These are phyloP conservation scores for Dendrobium huoshanense DNA, from an alignment of 106 monocot genomes.

Conservation along the genomic window DNA sequence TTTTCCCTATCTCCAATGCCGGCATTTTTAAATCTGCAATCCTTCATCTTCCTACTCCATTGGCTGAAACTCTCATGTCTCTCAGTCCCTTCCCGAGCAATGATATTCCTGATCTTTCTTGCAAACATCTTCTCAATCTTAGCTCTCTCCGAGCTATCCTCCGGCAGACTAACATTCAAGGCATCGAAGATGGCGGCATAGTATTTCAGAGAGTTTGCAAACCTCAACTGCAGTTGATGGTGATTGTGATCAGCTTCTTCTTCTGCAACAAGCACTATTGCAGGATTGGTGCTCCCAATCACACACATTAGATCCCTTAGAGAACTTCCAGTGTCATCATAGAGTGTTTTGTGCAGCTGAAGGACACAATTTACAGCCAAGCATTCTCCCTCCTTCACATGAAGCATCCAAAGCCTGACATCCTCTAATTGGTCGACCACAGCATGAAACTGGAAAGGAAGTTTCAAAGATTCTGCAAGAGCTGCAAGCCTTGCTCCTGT, in stretches of 20 bases:
- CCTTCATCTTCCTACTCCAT: conserved; percentile 57
- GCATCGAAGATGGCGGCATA: conserved; percentile 81
- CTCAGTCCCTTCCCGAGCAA: conserved; percentile 55
- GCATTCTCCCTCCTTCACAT: conserved; percentile 70
- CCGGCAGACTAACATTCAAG: conserved; percentile 26
- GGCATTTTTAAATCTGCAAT: conserved; percentile 30
- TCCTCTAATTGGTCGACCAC: conserved; percentile 82
- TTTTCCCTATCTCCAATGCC: conserved; percentile 48
- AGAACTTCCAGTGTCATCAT: conserved; percentile 30
- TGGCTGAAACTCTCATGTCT: conserved; percentile 55
- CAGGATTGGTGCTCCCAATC: conserved; percentile 62
- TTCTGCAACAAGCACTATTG: conserved; percentile 56
- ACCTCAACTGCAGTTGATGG: conserved; percentile 51
- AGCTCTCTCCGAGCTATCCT: conserved; percentile 42
- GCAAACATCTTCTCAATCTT: conserved; percentile 81
- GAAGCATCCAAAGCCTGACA: conserved; percentile 97
- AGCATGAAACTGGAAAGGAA: conserved; percentile 71
- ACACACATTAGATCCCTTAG: conserved; percentile 50
- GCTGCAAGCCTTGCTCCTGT: conserved; percentile 52
- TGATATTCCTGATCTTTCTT: conserved; percentile 67
- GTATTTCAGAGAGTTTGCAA: conserved; percentile 40
- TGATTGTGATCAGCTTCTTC: conserved; percentile 62
- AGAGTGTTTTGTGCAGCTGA: conserved; percentile 62
- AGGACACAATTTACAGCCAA: conserved; percentile 77
- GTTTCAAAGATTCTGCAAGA: conserved; percentile 44